phyloP scores from a whole-genome alignment of 768 basidiomycete species.

The Suillus plorans region DNA sequence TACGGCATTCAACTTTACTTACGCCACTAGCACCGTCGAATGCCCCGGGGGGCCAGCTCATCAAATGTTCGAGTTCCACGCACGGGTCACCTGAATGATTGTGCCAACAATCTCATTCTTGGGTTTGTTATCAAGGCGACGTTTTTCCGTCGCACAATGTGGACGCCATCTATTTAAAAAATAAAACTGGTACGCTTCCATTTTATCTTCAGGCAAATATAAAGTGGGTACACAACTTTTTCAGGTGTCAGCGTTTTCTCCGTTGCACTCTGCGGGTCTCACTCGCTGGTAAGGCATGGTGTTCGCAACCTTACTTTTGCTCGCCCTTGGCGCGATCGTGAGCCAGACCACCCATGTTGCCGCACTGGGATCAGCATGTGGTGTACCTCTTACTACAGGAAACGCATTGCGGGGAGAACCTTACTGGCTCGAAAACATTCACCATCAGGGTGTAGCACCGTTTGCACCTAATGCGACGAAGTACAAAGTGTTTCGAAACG shows the following conservation, averaged over 20 bases:
- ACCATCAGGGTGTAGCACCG: slow-evolving; percentile 64
- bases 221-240: background rate
- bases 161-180: no score
- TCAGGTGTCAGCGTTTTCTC: background rate
- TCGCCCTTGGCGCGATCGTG: background rate
- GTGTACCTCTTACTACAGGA: slow-evolving; percentile 26
- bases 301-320: background rate
- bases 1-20: no score
- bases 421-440: slow-evolving; percentile 69
- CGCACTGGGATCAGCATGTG: slow-evolving; percentile 37
- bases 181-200: background rate
- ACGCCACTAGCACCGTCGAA: no score
- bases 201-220: background rate
- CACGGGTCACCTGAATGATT: background rate
- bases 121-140: background rate
- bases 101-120: background rate
- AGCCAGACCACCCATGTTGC: background rate
- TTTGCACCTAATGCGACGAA: slow-evolving; percentile 50
- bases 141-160: background rate
- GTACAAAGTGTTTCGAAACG: slow-evolving; percentile 74
- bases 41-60: no score
- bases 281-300: background rate
- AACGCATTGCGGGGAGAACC: slow-evolving; percentile 51
- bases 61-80: no score
- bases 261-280: background rate